Evolutionary conservation across 169 alveolate species (phyloP), one percentile per base, ranked within the genome.

Genomic region (Plasmodium gallinaceum): DNA sequence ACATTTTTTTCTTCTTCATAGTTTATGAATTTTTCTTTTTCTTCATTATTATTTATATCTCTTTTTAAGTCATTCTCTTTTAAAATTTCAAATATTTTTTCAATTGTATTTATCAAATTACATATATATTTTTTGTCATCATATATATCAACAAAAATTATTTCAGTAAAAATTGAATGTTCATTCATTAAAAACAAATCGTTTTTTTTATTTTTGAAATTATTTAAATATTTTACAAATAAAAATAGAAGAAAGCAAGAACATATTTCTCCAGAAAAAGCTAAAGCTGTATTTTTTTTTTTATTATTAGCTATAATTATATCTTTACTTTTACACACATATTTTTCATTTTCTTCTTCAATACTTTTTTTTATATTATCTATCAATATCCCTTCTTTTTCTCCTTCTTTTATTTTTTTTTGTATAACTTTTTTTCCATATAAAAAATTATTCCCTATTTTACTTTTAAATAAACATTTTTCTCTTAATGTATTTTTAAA

Each of bases 401-500:
- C 43, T 5, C 51, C 5, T 4, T 37, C 42, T 62, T 83, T 51
- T 52, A 16, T 58, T 24, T 80, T 26, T 9, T 66, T 20, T 42
- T 51, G 22, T 14, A 12, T n/a, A 14, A 60, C 10, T 5, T 39
- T 26, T 64, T 18, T 37, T n/a, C 26, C 14, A 61, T 32, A 42
- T 20, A 24, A 32, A 64, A 32, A 24, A 78, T 62, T 48, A n/a
- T 64, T n/a, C n/a, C 26, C 37, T 51, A 26, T 57, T 71, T 83
- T 83, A 69, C 48, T 83, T 83, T 83, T 83, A 83, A 83, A 83
- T 37, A 83, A 69, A 26, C 91, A 83, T 62, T 83, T 83, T 68
- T 83, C 91, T 42, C 91, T 83, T 54, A 83, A 83, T 18, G 91
- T 83, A 70, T 83, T 83, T 71, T 83, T 83, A 83, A 83, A 83